phyloP scores from a whole-genome alignment of 768 basidiomycete species.

The Leccinellum albellum region DNA sequence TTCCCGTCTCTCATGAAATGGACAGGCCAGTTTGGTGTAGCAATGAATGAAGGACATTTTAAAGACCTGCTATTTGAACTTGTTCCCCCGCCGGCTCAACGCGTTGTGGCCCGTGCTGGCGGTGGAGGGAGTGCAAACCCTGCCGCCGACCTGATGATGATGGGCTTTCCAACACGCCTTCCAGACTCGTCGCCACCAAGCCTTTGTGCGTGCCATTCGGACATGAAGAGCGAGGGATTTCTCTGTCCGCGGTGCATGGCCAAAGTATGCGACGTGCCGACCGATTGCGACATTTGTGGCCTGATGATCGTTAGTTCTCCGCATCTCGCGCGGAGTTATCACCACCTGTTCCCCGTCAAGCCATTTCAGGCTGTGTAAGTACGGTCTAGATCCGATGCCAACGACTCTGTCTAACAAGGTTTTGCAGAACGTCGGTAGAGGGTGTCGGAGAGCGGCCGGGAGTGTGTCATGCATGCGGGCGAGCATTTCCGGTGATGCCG shows the following conservation, averaged over 20 bases:
- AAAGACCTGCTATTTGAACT: conserved; percentile 94
- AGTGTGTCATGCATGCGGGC: conserved; percentile 77
- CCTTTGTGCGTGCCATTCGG: conserved; percentile 91
- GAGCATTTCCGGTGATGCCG: conserved; percentile 54
- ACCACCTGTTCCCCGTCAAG: conserved; percentile 93
- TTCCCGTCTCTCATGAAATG: conserved; percentile 14
- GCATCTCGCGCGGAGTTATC: conserved; percentile 93
- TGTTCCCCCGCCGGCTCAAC: conserved; percentile 90
- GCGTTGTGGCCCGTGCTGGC: conserved; percentile 45
- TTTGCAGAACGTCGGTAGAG: conserved; percentile 38
- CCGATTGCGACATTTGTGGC: conserved; percentile 95
- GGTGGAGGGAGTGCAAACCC: conserved; percentile 50
- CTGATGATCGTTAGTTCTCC: conserved; percentile 98
- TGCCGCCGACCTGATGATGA: conserved; percentile 93
- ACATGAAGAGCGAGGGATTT: conserved; percentile 90
- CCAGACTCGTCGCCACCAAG: conserved; percentile 79
- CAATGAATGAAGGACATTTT: conserved; percentile 95
- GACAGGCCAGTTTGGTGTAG: conserved; percentile 88
- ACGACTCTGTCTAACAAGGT: background rate
- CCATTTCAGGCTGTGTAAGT: conserved; percentile 79
- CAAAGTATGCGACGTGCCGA: conserved; percentile 96
- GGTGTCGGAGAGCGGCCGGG: conserved; percentile 33
- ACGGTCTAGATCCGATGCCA: background rate
- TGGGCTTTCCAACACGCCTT: conserved; percentile 95
- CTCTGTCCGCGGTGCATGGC: conserved; percentile 90